phyloP scores from a whole-genome alignment of 139 green algal species.

The Micractinium sp. region DNA sequence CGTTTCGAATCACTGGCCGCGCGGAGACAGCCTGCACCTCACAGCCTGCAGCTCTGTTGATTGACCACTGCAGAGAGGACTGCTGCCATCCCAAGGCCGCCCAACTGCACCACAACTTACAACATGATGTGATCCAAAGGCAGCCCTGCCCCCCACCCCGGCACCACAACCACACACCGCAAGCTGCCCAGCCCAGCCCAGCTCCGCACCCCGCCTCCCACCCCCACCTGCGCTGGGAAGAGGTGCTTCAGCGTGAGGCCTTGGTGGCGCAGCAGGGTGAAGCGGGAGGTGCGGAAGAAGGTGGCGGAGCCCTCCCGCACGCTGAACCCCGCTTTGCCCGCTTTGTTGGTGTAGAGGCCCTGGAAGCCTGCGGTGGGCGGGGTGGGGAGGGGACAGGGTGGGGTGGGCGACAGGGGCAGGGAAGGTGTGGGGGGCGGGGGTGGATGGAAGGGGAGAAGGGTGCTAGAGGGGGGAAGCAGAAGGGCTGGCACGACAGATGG shows the following conservation, averaged over 20 bases:
- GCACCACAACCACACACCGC: too few relatives aligned
- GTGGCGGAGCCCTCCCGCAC: conserved; percentile 78
- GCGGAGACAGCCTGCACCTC: too few relatives aligned
- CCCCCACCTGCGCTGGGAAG: conserved; percentile 3
- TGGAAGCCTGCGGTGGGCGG: conserved; percentile 53
- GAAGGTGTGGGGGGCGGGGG: not conserved
- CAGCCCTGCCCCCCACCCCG: too few relatives aligned
- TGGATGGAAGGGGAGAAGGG: not conserved
- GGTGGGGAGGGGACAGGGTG: not conserved
- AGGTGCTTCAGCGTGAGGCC: conserved; percentile 41
- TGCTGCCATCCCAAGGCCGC: too few relatives aligned
- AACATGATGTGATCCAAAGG: too few relatives aligned
- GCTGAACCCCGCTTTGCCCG: conserved; percentile 46
- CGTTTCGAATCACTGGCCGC: not conserved
- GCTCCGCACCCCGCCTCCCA: too few relatives aligned
- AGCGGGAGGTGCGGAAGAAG: conserved; percentile 61
- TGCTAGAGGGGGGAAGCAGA: not conserved
- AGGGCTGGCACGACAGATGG: too few relatives aligned
- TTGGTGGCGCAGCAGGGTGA: conserved; percentile 34
- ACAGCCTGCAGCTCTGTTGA: too few relatives aligned
- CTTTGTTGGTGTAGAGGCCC: conserved; percentile 85
- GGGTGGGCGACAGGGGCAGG: not conserved
- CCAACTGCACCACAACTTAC: too few relatives aligned
- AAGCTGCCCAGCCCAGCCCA: too few relatives aligned
- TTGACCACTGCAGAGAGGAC: too few relatives aligned